A percentile compares a stretch with the other conserved stretches of the same genome.
phyloP scores from a whole-genome alignment of 2,329 filamentous ascomycete species.

The Metarhizium rileyi region DNA sequence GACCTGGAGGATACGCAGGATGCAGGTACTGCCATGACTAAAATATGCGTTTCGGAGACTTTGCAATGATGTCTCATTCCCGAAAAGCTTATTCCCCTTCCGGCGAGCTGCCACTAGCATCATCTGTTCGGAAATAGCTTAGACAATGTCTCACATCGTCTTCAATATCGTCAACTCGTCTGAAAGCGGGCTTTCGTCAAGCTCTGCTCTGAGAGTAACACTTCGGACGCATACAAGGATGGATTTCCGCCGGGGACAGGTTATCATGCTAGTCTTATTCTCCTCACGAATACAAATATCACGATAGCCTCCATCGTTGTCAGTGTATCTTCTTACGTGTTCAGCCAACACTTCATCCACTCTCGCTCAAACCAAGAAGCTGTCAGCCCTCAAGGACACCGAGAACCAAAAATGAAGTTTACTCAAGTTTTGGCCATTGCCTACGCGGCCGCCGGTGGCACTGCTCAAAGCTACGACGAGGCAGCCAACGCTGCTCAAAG shows the following conservation, averaged over 20 bases:
- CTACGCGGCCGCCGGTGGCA: constrained; percentile 2
- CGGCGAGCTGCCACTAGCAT: not conserved
- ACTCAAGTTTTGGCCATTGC: constrained; percentile 18
- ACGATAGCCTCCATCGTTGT: not conserved
- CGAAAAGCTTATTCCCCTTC: not conserved
- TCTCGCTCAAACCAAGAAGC: constrained; percentile 5
- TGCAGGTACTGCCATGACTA: not conserved
- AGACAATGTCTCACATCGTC: not conserved
- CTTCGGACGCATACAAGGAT: not conserved
- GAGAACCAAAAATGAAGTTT: constrained; percentile 24
- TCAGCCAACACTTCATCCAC: constrained; percentile 9
- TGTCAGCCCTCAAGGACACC: not conserved
- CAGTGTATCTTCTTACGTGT: not conserved
- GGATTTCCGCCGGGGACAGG: not conserved
- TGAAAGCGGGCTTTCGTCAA: not conserved
- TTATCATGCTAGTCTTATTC: not conserved
- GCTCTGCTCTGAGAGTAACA: not conserved
- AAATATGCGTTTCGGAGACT: not conserved
- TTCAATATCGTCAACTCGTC: not conserved
- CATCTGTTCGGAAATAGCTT: not conserved
- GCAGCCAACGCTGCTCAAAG: not conserved
- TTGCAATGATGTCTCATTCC: not conserved
- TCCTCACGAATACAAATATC: not conserved
- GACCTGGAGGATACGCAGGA: not conserved
- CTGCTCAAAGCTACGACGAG: not conserved